These are phyloP conservation scores for Macrolepiota albuminosa DNA, from an alignment of 768 basidiomycete species.

Conservation along the genomic window DNA sequence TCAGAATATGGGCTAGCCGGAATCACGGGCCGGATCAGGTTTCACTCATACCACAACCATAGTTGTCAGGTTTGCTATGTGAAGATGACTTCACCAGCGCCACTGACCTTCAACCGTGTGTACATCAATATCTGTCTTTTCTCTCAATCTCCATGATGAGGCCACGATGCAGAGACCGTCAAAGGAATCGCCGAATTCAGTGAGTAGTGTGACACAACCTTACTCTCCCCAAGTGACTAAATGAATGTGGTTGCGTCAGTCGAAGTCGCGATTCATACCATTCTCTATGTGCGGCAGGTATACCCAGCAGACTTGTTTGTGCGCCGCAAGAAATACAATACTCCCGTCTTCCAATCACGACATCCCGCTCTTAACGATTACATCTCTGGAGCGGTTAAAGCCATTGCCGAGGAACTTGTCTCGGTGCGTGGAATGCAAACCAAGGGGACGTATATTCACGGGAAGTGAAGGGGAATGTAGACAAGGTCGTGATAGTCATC, in stretches of 20 bases:
- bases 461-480: slow-evolving; percentile 59
- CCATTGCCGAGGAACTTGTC: slow-evolving; percentile 72
- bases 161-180: slow-evolving; percentile 44
- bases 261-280: slow-evolving; percentile 89
- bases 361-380: slow-evolving; percentile 87
- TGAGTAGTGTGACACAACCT: slow-evolving; percentile 34
- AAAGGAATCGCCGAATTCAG: slow-evolving; percentile 70
- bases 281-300: slow-evolving; percentile 85
- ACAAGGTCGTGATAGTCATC: slow-evolving; percentile 80
- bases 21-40: neutral
- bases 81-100: slow-evolving; percentile 21
- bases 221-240: neutral
- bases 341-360: slow-evolving; percentile 90
- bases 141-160: slow-evolving; percentile 2
- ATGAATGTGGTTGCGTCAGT: slow-evolving; percentile 42
- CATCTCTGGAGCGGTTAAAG: slow-evolving; percentile 81
- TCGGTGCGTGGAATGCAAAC: slow-evolving; percentile 35
- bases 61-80: slow-evolving; percentile 1
- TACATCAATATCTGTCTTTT: neutral
- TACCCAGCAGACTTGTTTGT: slow-evolving; percentile 89
- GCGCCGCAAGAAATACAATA: slow-evolving; percentile 84
- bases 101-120: slow-evolving; percentile 32
- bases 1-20: neutral
- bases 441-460: neutral
- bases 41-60: neutral